Evolutionary conservation across 306 rosid species (phyloP).

Genomic region (Inga leiocalycina): DNA sequence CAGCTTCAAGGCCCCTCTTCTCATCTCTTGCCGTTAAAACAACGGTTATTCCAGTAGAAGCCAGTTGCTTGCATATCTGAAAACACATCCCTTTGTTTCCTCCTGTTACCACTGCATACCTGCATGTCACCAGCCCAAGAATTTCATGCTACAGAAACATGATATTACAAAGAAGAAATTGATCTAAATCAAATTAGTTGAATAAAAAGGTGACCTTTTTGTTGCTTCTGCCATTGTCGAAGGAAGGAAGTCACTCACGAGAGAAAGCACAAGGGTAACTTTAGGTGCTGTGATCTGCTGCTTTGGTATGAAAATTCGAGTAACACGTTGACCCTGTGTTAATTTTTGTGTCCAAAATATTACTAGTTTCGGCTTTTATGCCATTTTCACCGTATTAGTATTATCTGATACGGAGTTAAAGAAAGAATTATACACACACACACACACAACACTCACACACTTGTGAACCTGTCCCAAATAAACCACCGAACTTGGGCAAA

Average conservation of each 20-base stretch:
- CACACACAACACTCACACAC: too few species aligned
- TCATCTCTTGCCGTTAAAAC: conserved; percentile 48
- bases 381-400: too few species aligned
- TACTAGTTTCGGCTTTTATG: too few species aligned
- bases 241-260: not conserved
- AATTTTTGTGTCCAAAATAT: too few species aligned
- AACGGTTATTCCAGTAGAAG: conserved; percentile 36
- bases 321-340: too few species aligned
- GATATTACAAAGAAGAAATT: not conserved
- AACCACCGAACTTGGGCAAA: too few species aligned
- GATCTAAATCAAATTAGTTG: not conserved
- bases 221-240: not conserved
- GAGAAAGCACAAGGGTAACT: not conserved
- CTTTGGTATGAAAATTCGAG: too few species aligned
- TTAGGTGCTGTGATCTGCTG: not conserved
- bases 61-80: conserved; percentile 33
- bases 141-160: not conserved
- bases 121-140: not conserved
- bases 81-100: conserved; percentile 49
- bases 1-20: conserved; percentile 43
- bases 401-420: too few species aligned
- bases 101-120: conserved; percentile 32
- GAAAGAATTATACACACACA: too few species aligned
- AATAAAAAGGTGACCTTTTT: not conserved
- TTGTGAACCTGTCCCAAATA: too few species aligned